A percentile compares a stretch with the other conserved stretches of the same genome.
Evolutionary conservation across 305 asterid species (phyloP).

Genomic region (Fraxinus sp.): DNA sequence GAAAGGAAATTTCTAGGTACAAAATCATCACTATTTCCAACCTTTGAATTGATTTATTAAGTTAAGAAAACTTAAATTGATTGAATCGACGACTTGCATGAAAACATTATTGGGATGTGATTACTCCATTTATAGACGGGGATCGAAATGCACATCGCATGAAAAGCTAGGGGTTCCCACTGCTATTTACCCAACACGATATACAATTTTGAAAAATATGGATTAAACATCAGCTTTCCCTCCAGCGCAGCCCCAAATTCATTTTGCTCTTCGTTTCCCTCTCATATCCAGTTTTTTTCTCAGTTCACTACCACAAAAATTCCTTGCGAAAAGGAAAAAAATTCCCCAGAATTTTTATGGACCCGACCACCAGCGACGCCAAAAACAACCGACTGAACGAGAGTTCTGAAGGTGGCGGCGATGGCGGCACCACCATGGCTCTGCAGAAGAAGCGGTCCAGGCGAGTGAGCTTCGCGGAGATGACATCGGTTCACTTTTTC

Average conservation of each 20-base stretch:
- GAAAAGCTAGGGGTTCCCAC: not conserved
- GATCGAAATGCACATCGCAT: not conserved
- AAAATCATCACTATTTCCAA: not conserved
- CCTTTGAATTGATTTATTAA: not conserved
- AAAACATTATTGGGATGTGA: not conserved
- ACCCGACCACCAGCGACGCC: conserved; percentile 24
- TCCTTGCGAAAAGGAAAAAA: conserved; percentile 1
- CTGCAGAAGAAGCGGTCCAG: conserved; percentile 72
- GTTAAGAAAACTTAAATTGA: not conserved
- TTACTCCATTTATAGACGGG: not conserved
- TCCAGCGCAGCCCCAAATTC: conserved; percentile 2
- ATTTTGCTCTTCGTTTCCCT: not conserved
- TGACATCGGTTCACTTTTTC: conserved; percentile 81
- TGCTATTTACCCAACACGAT: not conserved
- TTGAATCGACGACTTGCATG: not conserved
- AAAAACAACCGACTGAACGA: conserved; percentile 37
- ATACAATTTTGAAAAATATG: not conserved
- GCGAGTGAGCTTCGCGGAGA: conserved; percentile 98
- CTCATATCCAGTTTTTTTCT: not conserved
- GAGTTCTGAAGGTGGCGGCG: conserved; percentile 47
- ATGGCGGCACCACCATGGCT: conserved; percentile 44
- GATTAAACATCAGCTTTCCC: conserved; percentile 3
- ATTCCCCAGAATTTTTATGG: not conserved
- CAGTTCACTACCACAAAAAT: not conserved
- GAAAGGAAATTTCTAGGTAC: not conserved